Evolutionary conservation across 495 filamentous ascomycete species (phyloP), one percentile per base, ranked within the genome.

Genomic region (Annulohypoxylon nitens): DNA sequence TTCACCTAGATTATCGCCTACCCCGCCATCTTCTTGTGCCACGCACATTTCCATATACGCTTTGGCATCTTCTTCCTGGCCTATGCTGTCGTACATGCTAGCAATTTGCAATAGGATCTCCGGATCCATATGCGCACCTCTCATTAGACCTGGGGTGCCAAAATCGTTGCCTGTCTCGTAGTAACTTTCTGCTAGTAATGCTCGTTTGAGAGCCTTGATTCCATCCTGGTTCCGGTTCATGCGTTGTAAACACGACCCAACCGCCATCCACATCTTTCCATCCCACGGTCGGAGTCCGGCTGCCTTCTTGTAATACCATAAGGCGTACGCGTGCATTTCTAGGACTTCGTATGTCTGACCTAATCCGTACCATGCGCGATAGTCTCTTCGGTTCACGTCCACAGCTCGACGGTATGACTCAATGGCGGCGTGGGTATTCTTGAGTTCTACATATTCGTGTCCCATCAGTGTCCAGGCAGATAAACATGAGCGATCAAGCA

Each of bases 401-500:
- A 99, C 97, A 1, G 97, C 97, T 14, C 97, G 91, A 4, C 97
- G 91, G 76, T 99, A 99, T 9, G 92, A 94, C 79, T 99, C 97
- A 69, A 99, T 98, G 14, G 97, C 97, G 0, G 97, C 95, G 75
- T 99, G 97, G 0, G 97, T 99, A 76, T 99, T 99, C 76, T 98
- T 99, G 83, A 99, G 91, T 79, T 99, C 97, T 37, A 98, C 93
- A 79, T 98, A 99, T 78, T 99, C 97, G 78, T 98, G 97, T 8
- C 97, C 97, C 97, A 99, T 99, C 0, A 99, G 85, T 0, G 95
- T 99, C 97, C 97, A 99, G 12, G 97, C 97, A 4, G 93, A 95
- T 34, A 97, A 85, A 73, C 95, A 99, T 47, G 88, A 91, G 9
- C 95, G 92, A 78, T 99, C 97, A 0, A 99, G 86, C 1, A 93